Evolutionary conservation across 306 rosid species (phyloP).

Genomic region (Inga leiocalycina): DNA sequence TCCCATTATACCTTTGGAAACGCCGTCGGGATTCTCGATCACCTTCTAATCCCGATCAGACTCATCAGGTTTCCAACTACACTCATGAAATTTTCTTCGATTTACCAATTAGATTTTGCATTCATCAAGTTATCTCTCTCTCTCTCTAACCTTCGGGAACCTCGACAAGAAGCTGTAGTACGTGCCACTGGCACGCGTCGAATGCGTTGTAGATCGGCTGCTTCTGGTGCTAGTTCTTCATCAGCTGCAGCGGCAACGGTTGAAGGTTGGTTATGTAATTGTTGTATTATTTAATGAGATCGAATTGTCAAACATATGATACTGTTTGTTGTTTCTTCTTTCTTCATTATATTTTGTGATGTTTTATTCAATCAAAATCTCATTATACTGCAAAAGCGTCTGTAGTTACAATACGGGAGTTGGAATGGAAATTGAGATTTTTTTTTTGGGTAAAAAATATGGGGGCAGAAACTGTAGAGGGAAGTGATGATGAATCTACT

Average conservation of each 20-base stretch:
- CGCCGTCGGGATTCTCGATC: conserved; percentile 68
- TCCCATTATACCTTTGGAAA: conserved; percentile 83
- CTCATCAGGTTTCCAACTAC: conserved; percentile 61
- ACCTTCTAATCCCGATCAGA: conserved; percentile 46
- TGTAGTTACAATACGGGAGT: background rate
- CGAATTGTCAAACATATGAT: background rate
- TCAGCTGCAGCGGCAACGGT: conserved; percentile 49
- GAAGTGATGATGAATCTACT: conserved; percentile 69
- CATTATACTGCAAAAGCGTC: background rate
- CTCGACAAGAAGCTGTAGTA: conserved; percentile 62
- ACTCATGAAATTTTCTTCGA: background rate
- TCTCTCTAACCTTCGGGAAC: conserved; percentile 47
- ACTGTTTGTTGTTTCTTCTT: background rate
- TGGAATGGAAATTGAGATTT: conserved; percentile 8
- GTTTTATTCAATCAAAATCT: background rate
- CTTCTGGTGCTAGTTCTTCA: conserved; percentile 83
- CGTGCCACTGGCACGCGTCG: conserved; percentile 72
- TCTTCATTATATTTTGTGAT: background rate
- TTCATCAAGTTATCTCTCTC: background rate
- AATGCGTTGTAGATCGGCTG: conserved; percentile 83
- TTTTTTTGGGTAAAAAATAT: background rate
- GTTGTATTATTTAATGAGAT: background rate
- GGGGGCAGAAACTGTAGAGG: conserved; percentile 61
- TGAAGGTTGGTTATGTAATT: conserved; percentile 55
- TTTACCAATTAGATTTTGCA: background rate